Evolutionary conservation across 306 rosid species (phyloP).

Genomic region (Heteromeles arbutifolia): DNA sequence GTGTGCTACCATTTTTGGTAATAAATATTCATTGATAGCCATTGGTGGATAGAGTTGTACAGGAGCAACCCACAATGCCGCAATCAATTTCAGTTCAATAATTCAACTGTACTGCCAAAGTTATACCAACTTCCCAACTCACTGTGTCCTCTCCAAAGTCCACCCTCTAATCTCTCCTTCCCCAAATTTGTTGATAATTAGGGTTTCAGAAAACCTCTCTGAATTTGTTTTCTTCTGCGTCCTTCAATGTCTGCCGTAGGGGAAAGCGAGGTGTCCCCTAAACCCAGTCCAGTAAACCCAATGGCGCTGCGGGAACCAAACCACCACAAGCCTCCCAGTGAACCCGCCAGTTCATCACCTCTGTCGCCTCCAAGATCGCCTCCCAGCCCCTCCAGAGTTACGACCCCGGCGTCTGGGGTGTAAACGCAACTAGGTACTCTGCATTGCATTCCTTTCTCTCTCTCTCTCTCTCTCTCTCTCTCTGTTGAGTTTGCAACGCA

Average conservation of each 20-base stretch:
- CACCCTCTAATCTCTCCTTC: not conserved
- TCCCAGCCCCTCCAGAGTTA: conserved; percentile 63
- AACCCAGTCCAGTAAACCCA: not conserved
- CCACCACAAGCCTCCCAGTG: conserved; percentile 2
- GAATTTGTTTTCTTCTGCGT: conserved; percentile 1
- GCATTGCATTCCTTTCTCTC: not conserved
- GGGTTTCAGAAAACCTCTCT: conserved; percentile 56
- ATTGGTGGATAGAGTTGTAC: too few species aligned
- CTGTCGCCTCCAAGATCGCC: conserved; percentile 63
- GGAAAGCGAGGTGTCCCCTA: conserved; percentile 12
- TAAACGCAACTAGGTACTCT: conserved; percentile 66
- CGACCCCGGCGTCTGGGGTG: conserved; percentile 77
- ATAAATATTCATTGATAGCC: too few species aligned
- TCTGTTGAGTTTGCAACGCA: not conserved
- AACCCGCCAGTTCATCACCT: conserved; percentile 44
- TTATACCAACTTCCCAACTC: too few species aligned
- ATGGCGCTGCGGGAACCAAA: not conserved
- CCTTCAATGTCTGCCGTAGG: conserved; percentile 29
- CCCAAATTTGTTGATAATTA: conserved; percentile 8
- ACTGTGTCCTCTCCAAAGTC: too few species aligned
- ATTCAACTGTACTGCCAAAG: too few species aligned
- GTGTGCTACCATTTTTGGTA: too few species aligned
- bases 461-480: too few species aligned
- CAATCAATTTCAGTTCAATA: too few species aligned
- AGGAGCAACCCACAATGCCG: too few species aligned